Conservation (phyloP, 768 basidiomycete genomes). For the Pisolithus albus region DNA sequence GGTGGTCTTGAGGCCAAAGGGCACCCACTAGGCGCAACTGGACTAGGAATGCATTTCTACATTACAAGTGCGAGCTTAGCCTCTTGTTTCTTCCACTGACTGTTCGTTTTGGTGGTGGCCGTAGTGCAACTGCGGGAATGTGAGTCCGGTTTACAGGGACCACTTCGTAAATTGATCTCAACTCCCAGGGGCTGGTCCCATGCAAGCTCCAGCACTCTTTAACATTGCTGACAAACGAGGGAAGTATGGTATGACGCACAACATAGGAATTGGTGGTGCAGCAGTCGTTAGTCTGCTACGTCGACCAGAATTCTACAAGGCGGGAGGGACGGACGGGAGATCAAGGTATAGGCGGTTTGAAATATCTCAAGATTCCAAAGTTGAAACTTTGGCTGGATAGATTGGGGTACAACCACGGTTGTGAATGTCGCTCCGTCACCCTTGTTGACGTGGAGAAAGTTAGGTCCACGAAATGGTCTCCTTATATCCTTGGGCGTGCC, state of each 20-base stretch:
- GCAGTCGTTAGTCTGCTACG: slow-evolving; percentile 71
- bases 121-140: slow-evolving; percentile 72
- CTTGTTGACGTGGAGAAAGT: slow-evolving; percentile 66
- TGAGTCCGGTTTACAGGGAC: slow-evolving; percentile 19
- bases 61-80: slow-evolving; percentile 53
- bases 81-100: not conserved
- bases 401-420: slow-evolving; percentile 76
- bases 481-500: slow-evolving; percentile 34
- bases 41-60: slow-evolving; percentile 83
- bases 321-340: slow-evolving; percentile 62
- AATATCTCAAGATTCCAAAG: not conserved
- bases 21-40: slow-evolving; percentile 78
- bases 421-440: slow-evolving; percentile 57
- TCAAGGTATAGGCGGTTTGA: slow-evolving; percentile 38
- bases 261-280: slow-evolving; percentile 77
- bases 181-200: slow-evolving; percentile 67
- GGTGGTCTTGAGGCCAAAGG: slow-evolving; percentile 88
- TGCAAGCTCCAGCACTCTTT: slow-evolving; percentile 74
- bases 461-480: slow-evolving; percentile 58
- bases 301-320: slow-evolving; percentile 68
- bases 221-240: slow-evolving; percentile 55
- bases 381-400: slow-evolving; percentile 28
- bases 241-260: slow-evolving; percentile 77
- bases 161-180: not conserved
- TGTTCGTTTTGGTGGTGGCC: slow-evolving; percentile 2